These are phyloP conservation scores for Friedmanniomyces endolithicus DNA, from an alignment of 495 filamentous ascomycete genomes.

Conservation along the genomic window DNA sequence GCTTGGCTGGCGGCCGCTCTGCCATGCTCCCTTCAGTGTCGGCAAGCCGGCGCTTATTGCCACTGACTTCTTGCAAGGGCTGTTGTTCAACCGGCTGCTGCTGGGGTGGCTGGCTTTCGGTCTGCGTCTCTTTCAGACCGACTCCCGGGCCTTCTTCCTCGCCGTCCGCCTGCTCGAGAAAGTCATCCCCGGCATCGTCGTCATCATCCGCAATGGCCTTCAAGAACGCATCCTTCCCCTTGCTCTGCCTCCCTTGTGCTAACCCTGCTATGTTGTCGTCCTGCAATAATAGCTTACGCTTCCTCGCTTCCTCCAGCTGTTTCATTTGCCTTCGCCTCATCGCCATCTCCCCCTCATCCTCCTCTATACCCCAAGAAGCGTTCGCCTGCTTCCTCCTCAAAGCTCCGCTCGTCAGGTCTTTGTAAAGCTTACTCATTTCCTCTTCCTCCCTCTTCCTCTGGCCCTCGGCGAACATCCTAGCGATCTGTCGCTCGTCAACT, in stretches of 20 bases:
- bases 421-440: slow-evolving; percentile 76
- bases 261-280: slow-evolving; percentile 86
- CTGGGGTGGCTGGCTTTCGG: slow-evolving; percentile 40
- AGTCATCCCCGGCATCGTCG: slow-evolving; percentile 58
- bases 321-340: slow-evolving; percentile 67
- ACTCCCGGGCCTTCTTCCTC: slow-evolving; percentile 14
- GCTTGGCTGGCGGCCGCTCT: slow-evolving; percentile 45
- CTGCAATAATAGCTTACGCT: slow-evolving; percentile 78
- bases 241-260: slow-evolving; percentile 79
- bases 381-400: slow-evolving; percentile 66
- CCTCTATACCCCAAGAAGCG: slow-evolving; percentile 34
- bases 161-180: slow-evolving; percentile 36
- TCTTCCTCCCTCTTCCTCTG: slow-evolving; percentile 58
- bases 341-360: slow-evolving; percentile 67
- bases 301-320: slow-evolving; percentile 75
- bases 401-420: slow-evolving; percentile 76
- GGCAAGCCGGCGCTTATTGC: slow-evolving; percentile 43
- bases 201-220: slow-evolving; percentile 80
- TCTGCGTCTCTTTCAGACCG: slow-evolving; percentile 1
- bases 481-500: slow-evolving; percentile 65
- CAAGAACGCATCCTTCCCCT: slow-evolving; percentile 82
- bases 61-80: slow-evolving; percentile 30
- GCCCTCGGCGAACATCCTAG: slow-evolving; percentile 68
- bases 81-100: not conserved
- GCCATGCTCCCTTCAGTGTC: slow-evolving; percentile 36